phyloP scores from a whole-genome alignment of 1,139 yeast species.

The Yamadazyma siamensis region DNA sequence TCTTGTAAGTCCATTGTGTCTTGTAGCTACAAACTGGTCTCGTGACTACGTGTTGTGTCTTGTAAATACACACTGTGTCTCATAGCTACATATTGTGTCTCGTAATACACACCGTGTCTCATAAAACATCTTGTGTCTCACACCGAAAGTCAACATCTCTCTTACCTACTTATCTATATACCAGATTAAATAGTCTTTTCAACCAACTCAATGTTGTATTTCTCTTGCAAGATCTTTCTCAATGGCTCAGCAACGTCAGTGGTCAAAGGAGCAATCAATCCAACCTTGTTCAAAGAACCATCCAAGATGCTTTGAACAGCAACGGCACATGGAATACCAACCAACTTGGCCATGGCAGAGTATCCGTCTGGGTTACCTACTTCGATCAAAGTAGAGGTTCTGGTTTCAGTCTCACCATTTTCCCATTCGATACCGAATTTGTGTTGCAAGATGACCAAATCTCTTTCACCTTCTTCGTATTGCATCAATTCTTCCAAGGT shows the following conservation, averaged over 20 bases:
- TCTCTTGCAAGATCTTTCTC: slow-evolving; percentile 86
- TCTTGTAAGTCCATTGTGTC: too few relatives aligned
- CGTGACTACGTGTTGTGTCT: too few relatives aligned
- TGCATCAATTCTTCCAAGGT: slow-evolving; percentile 95
- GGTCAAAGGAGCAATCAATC: slow-evolving; percentile 90
- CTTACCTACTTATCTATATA: too few relatives aligned
- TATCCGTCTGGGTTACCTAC: slow-evolving; percentile 82
- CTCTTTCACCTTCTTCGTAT: slow-evolving; percentile 93
- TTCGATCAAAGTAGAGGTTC: slow-evolving; percentile 94
- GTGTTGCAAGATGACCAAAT: slow-evolving; percentile 92
- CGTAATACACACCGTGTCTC: too few relatives aligned
- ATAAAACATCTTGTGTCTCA: too few relatives aligned
- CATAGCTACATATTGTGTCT: too few relatives aligned
- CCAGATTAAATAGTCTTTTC: slow-evolving; percentile 63
- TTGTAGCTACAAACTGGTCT: too few relatives aligned
- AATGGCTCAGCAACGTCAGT: slow-evolving; percentile 88
- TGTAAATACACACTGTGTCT: too few relatives aligned
- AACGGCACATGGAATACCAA: slow-evolving; percentile 98
- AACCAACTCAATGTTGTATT: slow-evolving; percentile 79
- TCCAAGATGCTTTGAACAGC: slow-evolving; percentile 84
- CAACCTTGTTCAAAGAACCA: slow-evolving; percentile 70
- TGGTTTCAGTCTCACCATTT: slow-evolving; percentile 82
- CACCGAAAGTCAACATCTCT: too few relatives aligned
- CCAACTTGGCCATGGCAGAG: slow-evolving; percentile 97
- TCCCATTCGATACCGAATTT: slow-evolving; percentile 97